These are phyloP conservation scores for Mortierella sp. DNA, from an alignment of 371 early-diverging fungal genomes.

Conservation along the genomic window DNA sequence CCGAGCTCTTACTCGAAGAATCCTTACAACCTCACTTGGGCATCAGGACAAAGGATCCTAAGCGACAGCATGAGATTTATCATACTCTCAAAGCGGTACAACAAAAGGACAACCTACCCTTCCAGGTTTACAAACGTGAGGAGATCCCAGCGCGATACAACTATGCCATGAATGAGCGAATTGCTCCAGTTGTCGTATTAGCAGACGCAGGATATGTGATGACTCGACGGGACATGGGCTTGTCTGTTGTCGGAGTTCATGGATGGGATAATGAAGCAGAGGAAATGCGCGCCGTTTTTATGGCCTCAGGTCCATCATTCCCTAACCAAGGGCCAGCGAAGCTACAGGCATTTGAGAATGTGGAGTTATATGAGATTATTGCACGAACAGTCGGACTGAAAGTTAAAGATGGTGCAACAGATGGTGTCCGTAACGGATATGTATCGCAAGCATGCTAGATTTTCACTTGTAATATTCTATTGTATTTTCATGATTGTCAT, in stretches of 20 bases:
- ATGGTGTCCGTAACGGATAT: constrained; percentile 46
- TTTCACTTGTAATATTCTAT: constrained; percentile 1
- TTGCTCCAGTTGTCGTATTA: constrained; percentile 81
- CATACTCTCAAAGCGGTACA: constrained; percentile 56
- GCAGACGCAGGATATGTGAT: constrained; percentile 73
- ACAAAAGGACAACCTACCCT: constrained; percentile 61
- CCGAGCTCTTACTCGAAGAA: constrained; percentile 57
- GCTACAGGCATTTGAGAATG: constrained; percentile 77
- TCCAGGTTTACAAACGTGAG: constrained; percentile 72
- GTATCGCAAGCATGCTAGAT: constrained; percentile 33
- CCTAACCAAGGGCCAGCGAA: constrained; percentile 28
- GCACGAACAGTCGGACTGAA: constrained; percentile 70
- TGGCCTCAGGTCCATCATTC: constrained; percentile 87
- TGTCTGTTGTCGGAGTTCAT: constrained; percentile 74
- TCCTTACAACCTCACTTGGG: constrained; percentile 49
- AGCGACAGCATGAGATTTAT: constrained; percentile 45
- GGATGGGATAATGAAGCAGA: constrained; percentile 86
- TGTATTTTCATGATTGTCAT: constrained; percentile 7
- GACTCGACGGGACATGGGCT: constrained; percentile 52
- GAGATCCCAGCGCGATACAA: constrained; percentile 76
- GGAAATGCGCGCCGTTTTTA: constrained; percentile 91
- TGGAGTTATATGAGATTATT: constrained; percentile 82
- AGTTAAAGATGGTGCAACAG: constrained; percentile 59
- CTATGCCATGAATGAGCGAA: constrained; percentile 69
- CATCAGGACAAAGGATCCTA: constrained; percentile 38